Evolutionary conservation across 2,329 filamentous ascomycete genomes (phyloP).

Genomic region (Calonectria multiphialidica): DNA sequence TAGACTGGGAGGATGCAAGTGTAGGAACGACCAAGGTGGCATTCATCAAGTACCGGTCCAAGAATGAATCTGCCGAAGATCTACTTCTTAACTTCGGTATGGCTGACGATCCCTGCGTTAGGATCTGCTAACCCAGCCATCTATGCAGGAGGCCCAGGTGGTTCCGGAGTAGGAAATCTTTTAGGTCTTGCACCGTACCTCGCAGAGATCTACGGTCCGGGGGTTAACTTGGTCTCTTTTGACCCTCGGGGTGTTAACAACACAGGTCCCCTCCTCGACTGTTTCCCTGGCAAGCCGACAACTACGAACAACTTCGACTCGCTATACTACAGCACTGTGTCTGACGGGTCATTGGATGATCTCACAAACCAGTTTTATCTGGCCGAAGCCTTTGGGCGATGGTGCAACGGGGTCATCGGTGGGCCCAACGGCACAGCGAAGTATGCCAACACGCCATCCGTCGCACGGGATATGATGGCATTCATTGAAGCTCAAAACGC

Average conservation of each 20-base stretch:
- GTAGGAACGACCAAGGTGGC: background rate
- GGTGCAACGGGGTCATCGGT: conserved; percentile 35
- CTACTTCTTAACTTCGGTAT: background rate
- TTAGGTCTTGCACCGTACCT: background rate
- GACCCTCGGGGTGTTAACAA: conserved; percentile 56
- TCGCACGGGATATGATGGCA: conserved; percentile 62
- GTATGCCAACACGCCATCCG: conserved; percentile 59
- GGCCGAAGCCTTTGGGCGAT: conserved; percentile 32
- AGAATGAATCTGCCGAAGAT: background rate
- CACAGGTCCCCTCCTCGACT: conserved; percentile 45
- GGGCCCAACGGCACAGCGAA: conserved; percentile 36
- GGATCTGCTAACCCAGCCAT: background rate
- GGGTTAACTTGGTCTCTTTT: conserved; percentile 36
- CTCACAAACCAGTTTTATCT: background rate
- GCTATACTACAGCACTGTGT: conserved; percentile 20
- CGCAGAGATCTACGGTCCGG: background rate
- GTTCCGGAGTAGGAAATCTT: background rate
- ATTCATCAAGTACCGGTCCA: background rate
- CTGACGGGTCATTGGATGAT: conserved; percentile 24
- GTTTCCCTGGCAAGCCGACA: conserved; percentile 1
- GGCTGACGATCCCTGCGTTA: background rate
- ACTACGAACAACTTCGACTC: conserved; percentile 10
- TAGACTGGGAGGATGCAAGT: background rate
- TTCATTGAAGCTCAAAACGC: conserved; percentile 57
- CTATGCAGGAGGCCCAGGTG: background rate